Evolutionary conservation across 352 stramenopile species (phyloP).

Genomic region (Globisporangium cederbergense): DNA sequence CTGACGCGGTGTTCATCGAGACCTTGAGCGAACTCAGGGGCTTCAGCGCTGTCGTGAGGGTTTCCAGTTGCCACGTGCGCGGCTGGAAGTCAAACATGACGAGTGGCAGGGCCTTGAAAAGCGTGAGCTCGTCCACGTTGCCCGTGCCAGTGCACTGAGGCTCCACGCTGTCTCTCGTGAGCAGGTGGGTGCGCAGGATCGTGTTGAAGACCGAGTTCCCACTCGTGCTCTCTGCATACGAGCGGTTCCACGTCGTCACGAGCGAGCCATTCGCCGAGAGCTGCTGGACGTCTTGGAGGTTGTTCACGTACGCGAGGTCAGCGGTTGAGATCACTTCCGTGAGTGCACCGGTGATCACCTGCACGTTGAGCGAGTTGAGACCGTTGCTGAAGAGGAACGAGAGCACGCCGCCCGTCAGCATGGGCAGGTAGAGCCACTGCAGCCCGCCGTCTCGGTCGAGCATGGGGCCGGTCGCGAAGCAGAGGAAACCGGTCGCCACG

Average conservation of each 20-base stretch:
- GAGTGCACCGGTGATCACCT: constrained; percentile 2
- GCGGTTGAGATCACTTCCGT: background rate
- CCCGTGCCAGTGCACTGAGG: background rate
- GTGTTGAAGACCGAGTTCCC: constrained; percentile 13
- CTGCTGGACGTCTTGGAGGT: background rate
- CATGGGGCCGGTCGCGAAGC: constrained; percentile 9
- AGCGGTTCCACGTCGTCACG: background rate
- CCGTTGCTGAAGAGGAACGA: constrained; percentile 15
- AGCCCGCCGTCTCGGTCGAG: background rate
- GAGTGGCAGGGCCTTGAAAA: background rate
- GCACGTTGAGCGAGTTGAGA: constrained; percentile 13
- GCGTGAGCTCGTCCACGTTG: background rate
- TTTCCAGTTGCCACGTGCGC: constrained; percentile 10
- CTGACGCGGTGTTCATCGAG: background rate
- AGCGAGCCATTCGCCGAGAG: background rate
- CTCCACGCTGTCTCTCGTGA: background rate
- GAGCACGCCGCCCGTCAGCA: background rate
- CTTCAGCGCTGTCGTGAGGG: background rate
- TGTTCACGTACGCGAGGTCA: background rate
- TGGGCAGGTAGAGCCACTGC: constrained; percentile 1
- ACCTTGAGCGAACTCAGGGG: constrained; percentile 11
- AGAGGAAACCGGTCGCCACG: constrained; percentile 2
- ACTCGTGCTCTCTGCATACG: background rate
- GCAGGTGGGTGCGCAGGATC: constrained; percentile 17
- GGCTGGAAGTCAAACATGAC: constrained; percentile 19